phyloP scores from a whole-genome alignment of 2,329 filamentous ascomycete genomes.

The Alternaria atra region DNA sequence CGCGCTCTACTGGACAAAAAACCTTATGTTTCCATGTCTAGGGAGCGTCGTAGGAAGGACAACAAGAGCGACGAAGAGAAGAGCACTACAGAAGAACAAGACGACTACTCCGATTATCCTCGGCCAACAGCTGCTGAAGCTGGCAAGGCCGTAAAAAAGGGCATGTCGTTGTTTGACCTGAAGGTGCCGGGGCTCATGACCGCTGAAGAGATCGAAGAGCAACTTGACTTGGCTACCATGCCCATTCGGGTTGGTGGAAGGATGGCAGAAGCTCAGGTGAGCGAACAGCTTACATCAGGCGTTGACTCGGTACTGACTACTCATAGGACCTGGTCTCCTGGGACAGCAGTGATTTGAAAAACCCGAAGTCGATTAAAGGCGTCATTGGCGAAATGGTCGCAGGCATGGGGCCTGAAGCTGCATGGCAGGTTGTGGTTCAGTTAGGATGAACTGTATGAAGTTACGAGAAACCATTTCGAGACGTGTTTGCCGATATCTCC shows the following conservation, averaged over 20 bases:
- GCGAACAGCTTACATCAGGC: conserved; percentile 1
- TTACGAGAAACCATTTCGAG: neutral
- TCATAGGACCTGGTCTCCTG: conserved; percentile 67
- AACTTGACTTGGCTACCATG: conserved; percentile 68
- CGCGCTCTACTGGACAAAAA: conserved; percentile 64
- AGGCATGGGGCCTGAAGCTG: conserved; percentile 69
- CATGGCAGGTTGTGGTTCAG: conserved; percentile 67
- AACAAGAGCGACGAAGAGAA: neutral
- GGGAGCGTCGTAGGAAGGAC: conserved; percentile 42
- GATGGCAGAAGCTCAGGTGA: conserved; percentile 47
- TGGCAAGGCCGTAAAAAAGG: conserved; percentile 44
- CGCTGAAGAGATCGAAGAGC: conserved; percentile 59
- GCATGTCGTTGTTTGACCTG: conserved; percentile 65
- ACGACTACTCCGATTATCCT: conserved; percentile 35
- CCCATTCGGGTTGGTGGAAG: conserved; percentile 59
- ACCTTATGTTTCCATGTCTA: conserved; percentile 61
- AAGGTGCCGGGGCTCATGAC: conserved; percentile 74
- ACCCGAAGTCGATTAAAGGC: conserved; percentile 65
- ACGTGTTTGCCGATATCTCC: neutral
- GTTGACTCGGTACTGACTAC: conserved; percentile 32
- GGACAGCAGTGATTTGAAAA: conserved; percentile 62
- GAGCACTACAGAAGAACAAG: conserved; percentile 9
- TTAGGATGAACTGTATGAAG: conserved; percentile 48
- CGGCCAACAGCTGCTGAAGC: conserved; percentile 41
- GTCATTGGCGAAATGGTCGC: conserved; percentile 73